Evolutionary conservation across 179 eudicot genomes (phyloP), one percentile per base, ranked within the genome.

Genomic region (Heliamphora ciliata): DNA sequence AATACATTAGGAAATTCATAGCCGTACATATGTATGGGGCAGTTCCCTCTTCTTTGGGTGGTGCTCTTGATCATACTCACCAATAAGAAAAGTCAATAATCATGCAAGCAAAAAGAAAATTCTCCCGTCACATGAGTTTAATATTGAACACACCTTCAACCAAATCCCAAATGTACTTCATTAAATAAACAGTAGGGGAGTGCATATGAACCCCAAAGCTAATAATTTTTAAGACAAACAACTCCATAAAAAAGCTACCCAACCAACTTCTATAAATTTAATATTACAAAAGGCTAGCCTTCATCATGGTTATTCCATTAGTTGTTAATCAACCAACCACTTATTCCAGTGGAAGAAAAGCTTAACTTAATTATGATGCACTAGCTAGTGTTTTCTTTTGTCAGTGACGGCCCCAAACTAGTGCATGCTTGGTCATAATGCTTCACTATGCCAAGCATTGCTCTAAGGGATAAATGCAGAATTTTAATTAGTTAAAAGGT

Each of bases 381-480:
- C 72, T 54, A 50, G 40, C 40, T 31, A 31, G 40, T 31, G 40
- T 31, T 60, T 77, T 76, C 60, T 82, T 83, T 82, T 61, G 48
- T 69, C 76, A 54, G 47, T 48, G 74, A 31, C 51, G 80, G 66
- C 71, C 80, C 81, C 87, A 74, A 58, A 67, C 11, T 31, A 68
- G 10, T 48, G 81, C 91, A 87, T 86, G 92, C 84, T 82, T 82
- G n/a, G 67, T 80, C 61, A 78, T 67, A 78, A 82, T 9, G n/a
- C 14, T 17, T 24, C 50, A 31, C 52, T 18, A 40, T 51, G 50
- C 58, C 50, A 72, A 71, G 58, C 76, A 71, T 76, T 10, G n/a
- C 46, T 61, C 69, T 17, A 67, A 31, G 40, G 40, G 40, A 31
- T 31, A 31, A 31, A 31, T 31, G 40, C 40, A 31, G 40, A 31